Percentiles rank a stretch among this genome's conserved stretches.
Conservation (phyloP, 306 rosid species). For the Malus sylvestris region DNA sequence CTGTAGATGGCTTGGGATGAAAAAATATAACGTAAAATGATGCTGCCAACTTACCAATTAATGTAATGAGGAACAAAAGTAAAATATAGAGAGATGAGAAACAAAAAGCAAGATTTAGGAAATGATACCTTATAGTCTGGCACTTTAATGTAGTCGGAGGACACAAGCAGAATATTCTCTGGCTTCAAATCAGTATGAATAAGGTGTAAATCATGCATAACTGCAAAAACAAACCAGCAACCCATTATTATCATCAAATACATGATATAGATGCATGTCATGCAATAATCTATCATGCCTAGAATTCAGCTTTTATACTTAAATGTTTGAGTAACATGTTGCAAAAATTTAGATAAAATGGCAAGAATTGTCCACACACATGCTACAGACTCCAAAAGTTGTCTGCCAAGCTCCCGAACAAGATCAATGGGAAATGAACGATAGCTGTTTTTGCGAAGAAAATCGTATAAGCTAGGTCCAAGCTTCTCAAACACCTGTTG, state of each 20-base stretch:
- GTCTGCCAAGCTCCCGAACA: conserved; percentile 90
- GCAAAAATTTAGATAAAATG: conserved; percentile 35
- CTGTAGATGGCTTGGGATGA: neutral
- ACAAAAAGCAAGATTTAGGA: neutral
- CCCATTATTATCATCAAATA: neutral
- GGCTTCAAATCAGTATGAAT: conserved; percentile 86
- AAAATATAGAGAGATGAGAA: no score
- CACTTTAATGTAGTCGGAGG: conserved; percentile 56
- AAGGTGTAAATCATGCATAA: conserved; percentile 73
- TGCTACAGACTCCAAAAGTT: conserved; percentile 94
- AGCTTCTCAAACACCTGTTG: conserved; percentile 91
- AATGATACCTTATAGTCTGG: conserved; percentile 65
- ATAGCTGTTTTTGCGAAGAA: conserved; percentile 87
- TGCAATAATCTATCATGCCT: conserved; percentile 1
- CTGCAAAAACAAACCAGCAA: conserved; percentile 33
- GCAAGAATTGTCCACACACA: conserved; percentile 81
- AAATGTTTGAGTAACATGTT: conserved; percentile 19
- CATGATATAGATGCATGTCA: conserved; percentile 8
- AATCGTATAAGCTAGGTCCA: conserved; percentile 92
- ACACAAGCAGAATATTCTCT: conserved; percentile 45
- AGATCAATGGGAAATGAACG: conserved; percentile 88
- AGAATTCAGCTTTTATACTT: conserved; percentile 16
- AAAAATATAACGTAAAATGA: neutral
- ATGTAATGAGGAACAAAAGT: neutral
- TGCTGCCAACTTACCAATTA: neutral